Conservation (phyloP, 192 early-diverging fungal genomes). For the Rhizoclosmatium sp. region DNA sequence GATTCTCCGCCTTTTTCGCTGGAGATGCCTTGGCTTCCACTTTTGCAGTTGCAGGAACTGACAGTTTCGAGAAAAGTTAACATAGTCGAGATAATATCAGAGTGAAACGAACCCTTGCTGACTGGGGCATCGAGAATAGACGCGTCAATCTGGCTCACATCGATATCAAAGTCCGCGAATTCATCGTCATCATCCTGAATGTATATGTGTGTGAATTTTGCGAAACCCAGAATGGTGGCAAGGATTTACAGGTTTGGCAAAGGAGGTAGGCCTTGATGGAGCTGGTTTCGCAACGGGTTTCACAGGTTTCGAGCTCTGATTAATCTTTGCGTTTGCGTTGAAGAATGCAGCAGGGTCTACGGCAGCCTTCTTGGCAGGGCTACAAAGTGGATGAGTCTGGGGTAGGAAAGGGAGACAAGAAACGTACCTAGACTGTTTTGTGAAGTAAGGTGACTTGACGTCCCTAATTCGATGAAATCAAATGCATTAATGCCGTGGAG, state of each 20-base stretch:
- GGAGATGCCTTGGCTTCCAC: neutral
- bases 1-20: too few species aligned
- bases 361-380: neutral
- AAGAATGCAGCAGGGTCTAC: conserved; percentile 28
- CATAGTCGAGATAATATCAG: neutral
- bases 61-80: neutral
- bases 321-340: conserved; percentile 16
- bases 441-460: conserved; percentile 25
- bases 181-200: conserved; percentile 25
- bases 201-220: neutral
- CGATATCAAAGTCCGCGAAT: conserved; percentile 32
- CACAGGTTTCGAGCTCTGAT: conserved; percentile 21
- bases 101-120: neutral
- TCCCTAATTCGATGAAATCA: neutral
- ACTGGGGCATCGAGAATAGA: neutral
- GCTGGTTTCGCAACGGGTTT: conserved; percentile 18
- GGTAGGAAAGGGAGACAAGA: neutral
- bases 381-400: neutral
- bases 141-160: conserved; percentile 18
- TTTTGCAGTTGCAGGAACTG: neutral
- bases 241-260: conserved; percentile 20
- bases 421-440: neutral
- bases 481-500: neutral
- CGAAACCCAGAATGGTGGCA: neutral
- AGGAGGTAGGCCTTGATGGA: neutral